Conservation (phyloP, 1,139 yeast genomes). For the Blastobotrys illinoisensis region DNA sequence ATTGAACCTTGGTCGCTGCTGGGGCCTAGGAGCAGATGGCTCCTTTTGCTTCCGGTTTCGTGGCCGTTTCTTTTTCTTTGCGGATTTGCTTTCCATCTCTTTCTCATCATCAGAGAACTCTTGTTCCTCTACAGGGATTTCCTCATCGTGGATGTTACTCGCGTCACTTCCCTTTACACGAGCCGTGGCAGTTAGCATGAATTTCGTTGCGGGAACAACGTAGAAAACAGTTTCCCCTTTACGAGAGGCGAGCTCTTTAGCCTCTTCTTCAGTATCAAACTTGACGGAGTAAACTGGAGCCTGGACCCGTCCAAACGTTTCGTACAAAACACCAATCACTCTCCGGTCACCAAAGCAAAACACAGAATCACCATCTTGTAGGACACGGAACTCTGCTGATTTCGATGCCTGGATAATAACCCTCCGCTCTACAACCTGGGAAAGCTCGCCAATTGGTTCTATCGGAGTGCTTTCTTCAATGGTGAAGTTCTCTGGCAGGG, state of each 20-base stretch:
- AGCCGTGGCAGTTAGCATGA: slow-evolving; percentile 68
- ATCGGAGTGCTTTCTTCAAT: slow-evolving; percentile 59
- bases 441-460: slow-evolving; percentile 67
- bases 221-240: slow-evolving; percentile 62
- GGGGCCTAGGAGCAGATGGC: slow-evolving; percentile 2
- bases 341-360: slow-evolving; percentile 70
- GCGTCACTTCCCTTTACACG: slow-evolving; percentile 89
- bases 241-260: slow-evolving; percentile 38
- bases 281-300: slow-evolving; percentile 78
- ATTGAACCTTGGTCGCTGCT: background rate
- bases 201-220: slow-evolving; percentile 76
- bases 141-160: slow-evolving; percentile 91
- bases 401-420: slow-evolving; percentile 66
- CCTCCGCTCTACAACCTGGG: slow-evolving; percentile 65
- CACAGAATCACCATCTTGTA: slow-evolving; percentile 69
- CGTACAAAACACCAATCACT: slow-evolving; percentile 77
- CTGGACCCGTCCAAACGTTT: slow-evolving; percentile 85
- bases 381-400: slow-evolving; percentile 80
- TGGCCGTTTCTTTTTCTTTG: slow-evolving; percentile 44
- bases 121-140: slow-evolving; percentile 84
- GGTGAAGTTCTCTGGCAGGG: slow-evolving; percentile 60
- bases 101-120: slow-evolving; percentile 92
- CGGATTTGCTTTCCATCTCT: slow-evolving; percentile 54
- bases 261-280: slow-evolving; percentile 51
- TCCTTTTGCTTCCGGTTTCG: slow-evolving; percentile 13